These are phyloP conservation scores for Buxus sempervirens DNA, from an alignment of 164 flowering plant genomes.

Conservation along the genomic window DNA sequence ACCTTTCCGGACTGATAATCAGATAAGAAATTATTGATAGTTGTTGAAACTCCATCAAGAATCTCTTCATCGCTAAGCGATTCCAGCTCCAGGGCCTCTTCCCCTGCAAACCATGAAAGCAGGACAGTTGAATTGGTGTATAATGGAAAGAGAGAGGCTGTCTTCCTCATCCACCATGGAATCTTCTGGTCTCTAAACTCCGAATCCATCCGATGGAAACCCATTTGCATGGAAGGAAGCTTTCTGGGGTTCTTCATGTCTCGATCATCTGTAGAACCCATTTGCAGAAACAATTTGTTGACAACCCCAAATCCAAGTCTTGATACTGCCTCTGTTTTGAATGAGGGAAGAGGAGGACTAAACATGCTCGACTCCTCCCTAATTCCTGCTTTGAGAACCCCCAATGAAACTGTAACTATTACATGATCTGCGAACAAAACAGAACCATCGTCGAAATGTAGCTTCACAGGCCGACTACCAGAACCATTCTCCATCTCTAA, in stretches of 20 bases:
- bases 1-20: constrained; percentile 14
- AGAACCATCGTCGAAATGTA: constrained; percentile 73
- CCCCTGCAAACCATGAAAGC: constrained; percentile 89
- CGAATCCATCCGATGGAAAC: constrained; percentile 48
- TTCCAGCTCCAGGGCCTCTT: constrained; percentile 86
- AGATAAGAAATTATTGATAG: constrained; percentile 44
- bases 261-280: constrained; percentile 23
- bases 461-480: constrained; percentile 52
- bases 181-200: constrained; percentile 39
- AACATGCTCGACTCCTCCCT: constrained; percentile 48
- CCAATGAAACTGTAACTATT: constrained; percentile 83
- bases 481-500: constrained; percentile 21
- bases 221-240: constrained; percentile 74
- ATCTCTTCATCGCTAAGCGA: constrained; percentile 66
- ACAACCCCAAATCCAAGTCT: constrained; percentile 90
- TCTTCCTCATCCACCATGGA: constrained; percentile 93
- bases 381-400: constrained; percentile 78
- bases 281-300: constrained; percentile 74
- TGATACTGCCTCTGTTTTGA: constrained; percentile 64
- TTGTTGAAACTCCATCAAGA: constrained; percentile 55
- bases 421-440: constrained; percentile 75
- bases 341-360: constrained; percentile 68
- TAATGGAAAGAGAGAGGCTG: constrained; percentile 69
- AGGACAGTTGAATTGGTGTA: constrained; percentile 58
- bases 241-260: constrained; percentile 10